Percentiles rank a stretch among this genome's conserved stretches.
Evolutionary conservation across 2,329 filamentous ascomycete species (phyloP).

Genomic region (Fusarium continuum): DNA sequence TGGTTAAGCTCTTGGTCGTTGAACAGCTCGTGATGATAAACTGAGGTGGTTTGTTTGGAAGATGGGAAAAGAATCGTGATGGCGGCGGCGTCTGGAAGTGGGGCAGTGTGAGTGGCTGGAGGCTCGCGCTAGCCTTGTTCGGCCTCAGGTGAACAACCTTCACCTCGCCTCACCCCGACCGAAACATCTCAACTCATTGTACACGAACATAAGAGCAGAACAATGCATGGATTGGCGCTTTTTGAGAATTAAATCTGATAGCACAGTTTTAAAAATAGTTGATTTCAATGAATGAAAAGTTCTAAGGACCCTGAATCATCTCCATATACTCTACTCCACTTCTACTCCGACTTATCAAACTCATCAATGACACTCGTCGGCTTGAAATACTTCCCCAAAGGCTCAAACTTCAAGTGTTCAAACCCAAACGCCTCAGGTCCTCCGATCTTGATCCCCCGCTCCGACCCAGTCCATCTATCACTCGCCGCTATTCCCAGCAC

Average conservation of each 20-base stretch:
- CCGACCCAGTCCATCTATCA: slow-evolving; percentile 56
- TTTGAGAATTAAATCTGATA: too few relatives aligned
- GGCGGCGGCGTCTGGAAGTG: slow-evolving; percentile 2
- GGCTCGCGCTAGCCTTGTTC: background rate
- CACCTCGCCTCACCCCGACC: slow-evolving; percentile 16
- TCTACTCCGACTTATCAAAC: slow-evolving; percentile 43
- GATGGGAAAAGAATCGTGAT: slow-evolving; percentile 20
- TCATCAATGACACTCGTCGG: slow-evolving; percentile 64
- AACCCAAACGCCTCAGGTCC: slow-evolving; percentile 61
- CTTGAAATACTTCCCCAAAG: slow-evolving; percentile 59
- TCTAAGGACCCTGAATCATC: too few relatives aligned
- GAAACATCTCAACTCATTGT: background rate
- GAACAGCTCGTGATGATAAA: background rate
- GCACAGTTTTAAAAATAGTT: too few relatives aligned
- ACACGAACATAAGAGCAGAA: background rate
- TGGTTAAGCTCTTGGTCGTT: background rate
- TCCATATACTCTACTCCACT: background rate
- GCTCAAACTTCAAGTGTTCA: slow-evolving; percentile 57
- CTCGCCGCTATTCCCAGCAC: slow-evolving; percentile 58
- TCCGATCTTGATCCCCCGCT: slow-evolving; percentile 59
- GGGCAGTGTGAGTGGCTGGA: background rate
- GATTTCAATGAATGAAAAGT: too few relatives aligned
- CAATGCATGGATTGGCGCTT: too few relatives aligned
- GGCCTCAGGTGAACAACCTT: slow-evolving; percentile 7
- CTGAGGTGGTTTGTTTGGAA: slow-evolving; percentile 3